Conservation (phyloP, 169 alveolate genomes). For the Plasmodium fragile region DNA sequence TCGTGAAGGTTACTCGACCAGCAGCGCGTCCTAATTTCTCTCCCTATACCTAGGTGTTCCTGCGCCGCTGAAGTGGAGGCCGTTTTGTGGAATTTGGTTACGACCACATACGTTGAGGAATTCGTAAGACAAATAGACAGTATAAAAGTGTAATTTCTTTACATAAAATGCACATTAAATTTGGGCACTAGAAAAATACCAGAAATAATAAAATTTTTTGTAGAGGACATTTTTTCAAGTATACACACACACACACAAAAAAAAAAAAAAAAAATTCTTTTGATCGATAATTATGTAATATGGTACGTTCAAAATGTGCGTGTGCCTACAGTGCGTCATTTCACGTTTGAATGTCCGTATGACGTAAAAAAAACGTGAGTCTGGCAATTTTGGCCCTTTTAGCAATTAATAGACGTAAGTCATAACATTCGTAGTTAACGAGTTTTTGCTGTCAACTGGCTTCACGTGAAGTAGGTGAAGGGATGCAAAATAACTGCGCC, state of each 20-base stretch:
- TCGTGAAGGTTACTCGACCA: background rate
- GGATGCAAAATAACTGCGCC: background rate
- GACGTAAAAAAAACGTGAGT: background rate
- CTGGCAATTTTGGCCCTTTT: background rate
- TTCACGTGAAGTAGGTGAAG: background rate
- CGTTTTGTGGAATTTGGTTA: background rate
- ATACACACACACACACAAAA: slow-evolving; percentile 9
- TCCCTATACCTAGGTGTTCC: background rate
- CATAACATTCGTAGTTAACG: background rate
- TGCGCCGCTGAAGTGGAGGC: background rate
- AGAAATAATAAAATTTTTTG: slow-evolving; percentile 26
- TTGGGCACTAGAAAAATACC: slow-evolving; percentile 1
- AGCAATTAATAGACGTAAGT: background rate
- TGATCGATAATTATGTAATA: background rate
- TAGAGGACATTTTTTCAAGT: slow-evolving; percentile 27
- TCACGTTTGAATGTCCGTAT: slow-evolving; percentile 23
- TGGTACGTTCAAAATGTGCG: slow-evolving; percentile 8
- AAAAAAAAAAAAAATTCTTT: background rate
- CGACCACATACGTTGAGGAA: background rate
- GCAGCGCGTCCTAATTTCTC: slow-evolving; percentile 6
- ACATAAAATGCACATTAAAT: slow-evolving; percentile 36
- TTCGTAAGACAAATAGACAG: slow-evolving; percentile 26
- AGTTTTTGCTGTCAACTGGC: background rate
- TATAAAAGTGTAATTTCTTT: slow-evolving; percentile 17
- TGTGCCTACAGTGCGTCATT: slow-evolving; percentile 66